phyloP scores from a whole-genome alignment of 768 basidiomycete species.

The Leccinum subtestaceum region DNA sequence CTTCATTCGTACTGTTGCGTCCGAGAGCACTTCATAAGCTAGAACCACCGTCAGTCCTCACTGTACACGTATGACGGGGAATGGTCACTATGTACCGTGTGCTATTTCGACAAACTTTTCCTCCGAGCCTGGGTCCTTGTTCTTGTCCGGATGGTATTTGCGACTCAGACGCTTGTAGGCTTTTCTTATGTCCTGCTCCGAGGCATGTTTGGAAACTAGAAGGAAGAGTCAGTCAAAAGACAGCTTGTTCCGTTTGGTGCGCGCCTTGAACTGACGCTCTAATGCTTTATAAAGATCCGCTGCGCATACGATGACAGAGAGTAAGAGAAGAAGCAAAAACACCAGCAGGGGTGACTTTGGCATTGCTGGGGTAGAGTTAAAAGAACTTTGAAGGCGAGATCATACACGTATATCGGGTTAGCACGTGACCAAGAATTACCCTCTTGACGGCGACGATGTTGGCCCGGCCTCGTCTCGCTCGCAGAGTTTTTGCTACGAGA shows the following conservation, averaged over 20 bases:
- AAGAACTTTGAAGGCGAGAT: neutral
- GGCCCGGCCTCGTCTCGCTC: slow-evolving; percentile 9
- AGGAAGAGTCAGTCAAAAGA: too few species aligned
- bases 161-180: too few species aligned
- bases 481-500: slow-evolving; percentile 2
- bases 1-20: slow-evolving; percentile 56
- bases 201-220: too few species aligned
- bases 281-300: slow-evolving; percentile 81
- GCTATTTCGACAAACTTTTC: too few species aligned
- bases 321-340: slow-evolving; percentile 30
- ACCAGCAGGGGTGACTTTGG: slow-evolving; percentile 24
- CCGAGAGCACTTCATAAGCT: slow-evolving; percentile 96
- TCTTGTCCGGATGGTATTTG: too few species aligned
- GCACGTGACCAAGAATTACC: slow-evolving; percentile 25
- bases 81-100: too few species aligned
- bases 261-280: slow-evolving; percentile 58
- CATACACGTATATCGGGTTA: slow-evolving; percentile 29
- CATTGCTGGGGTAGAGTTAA: slow-evolving; percentile 20
- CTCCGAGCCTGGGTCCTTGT: too few species aligned
- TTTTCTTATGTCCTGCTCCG: too few species aligned
- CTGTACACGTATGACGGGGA: too few species aligned
- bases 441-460: slow-evolving; percentile 15
- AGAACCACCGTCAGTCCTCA: neutral
- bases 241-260: too few species aligned
- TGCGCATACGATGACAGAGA: slow-evolving; percentile 40